These are phyloP conservation scores for Apiotrichum gamsii DNA, from an alignment of 1,284 basidiomycete species.

Conservation along the genomic window DNA sequence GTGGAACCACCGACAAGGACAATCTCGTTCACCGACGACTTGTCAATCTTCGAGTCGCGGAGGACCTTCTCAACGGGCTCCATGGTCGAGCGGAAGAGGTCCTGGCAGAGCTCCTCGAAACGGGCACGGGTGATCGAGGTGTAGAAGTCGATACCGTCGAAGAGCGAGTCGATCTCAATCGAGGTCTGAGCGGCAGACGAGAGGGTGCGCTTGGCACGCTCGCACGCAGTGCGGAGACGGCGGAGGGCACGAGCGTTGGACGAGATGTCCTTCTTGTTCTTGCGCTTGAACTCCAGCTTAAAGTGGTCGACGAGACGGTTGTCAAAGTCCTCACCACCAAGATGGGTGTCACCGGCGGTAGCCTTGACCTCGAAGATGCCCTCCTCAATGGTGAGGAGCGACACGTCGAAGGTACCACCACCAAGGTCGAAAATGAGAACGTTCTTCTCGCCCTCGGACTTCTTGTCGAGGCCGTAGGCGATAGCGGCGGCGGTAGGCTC, in stretches of 20 bases:
- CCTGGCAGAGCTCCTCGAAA: constrained; percentile 98
- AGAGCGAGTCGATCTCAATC: constrained; percentile 97
- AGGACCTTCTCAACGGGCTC: constrained; percentile 98
- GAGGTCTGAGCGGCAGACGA: constrained; percentile 98
- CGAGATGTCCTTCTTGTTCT: constrained; percentile 80
- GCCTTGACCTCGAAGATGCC: constrained; percentile 63
- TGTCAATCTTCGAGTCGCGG: constrained; percentile 96
- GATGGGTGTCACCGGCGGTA: constrained; percentile 94
- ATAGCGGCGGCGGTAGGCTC: constrained; percentile 55
- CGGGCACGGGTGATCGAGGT: constrained; percentile 96
- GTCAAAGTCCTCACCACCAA: constrained; percentile 99
- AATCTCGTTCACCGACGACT: constrained; percentile 97
- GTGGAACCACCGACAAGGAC: constrained; percentile 99
- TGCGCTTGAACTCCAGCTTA: constrained; percentile 64
- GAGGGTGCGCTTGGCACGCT: constrained; percentile 98
- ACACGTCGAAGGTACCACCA: constrained; percentile 74
- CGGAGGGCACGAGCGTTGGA: constrained; percentile 92
- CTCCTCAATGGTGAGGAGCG: constrained; percentile 58
- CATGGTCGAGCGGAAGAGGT: constrained; percentile 90
- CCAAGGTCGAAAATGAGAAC: constrained; percentile 99
- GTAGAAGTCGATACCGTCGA: constrained; percentile 82
- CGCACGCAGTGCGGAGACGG: constrained; percentile 91
- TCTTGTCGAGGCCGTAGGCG: constrained; percentile 61
- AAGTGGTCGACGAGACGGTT: constrained; percentile 89
- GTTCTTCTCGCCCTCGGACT: constrained; percentile 85